Conservation (phyloP, 2,329 filamentous ascomycete genomes). For the Chrysosporium queenslandicum region DNA sequence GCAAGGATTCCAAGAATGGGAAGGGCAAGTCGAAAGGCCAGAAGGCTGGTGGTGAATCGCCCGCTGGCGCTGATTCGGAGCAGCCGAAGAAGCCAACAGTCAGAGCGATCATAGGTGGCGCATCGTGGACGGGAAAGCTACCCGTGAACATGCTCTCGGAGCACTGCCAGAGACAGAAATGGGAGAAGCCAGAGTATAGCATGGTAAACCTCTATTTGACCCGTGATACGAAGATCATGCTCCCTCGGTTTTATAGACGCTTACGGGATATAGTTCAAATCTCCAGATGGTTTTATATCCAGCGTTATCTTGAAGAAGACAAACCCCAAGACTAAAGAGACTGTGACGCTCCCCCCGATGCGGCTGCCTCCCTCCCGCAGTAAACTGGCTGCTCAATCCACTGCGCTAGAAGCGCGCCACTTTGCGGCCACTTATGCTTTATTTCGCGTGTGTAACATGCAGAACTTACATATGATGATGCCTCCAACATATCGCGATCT, state of each 20-base stretch:
- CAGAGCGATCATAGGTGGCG: constrained; percentile 76
- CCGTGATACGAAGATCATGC: background rate
- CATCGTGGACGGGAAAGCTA: constrained; percentile 95
- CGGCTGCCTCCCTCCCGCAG: constrained; percentile 67
- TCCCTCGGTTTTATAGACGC: constrained; percentile 7
- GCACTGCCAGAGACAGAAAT: constrained; percentile 90
- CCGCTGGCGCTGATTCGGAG: constrained; percentile 29
- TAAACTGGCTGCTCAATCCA: constrained; percentile 63
- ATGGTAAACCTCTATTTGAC: constrained; percentile 45
- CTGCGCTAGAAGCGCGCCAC: constrained; percentile 81
- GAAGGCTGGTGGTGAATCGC: constrained; percentile 20
- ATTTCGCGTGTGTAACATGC: constrained; percentile 87
- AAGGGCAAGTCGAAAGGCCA: constrained; percentile 20
- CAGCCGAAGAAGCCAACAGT: constrained; percentile 52
- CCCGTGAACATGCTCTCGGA: constrained; percentile 89
- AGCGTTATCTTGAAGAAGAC: constrained; percentile 64
- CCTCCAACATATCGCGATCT: constrained; percentile 80
- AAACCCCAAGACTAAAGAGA: constrained; percentile 74
- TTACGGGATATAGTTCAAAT: constrained; percentile 45
- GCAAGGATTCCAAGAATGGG: constrained; percentile 26
- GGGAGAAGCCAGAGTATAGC: constrained; percentile 87
- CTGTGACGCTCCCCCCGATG: constrained; percentile 66
- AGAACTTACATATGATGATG: constrained; percentile 88
- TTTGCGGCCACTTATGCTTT: constrained; percentile 86
- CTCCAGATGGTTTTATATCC: constrained; percentile 63